Conservation (phyloP, 768 basidiomycete genomes). For the Pisolithus orientalis region DNA sequence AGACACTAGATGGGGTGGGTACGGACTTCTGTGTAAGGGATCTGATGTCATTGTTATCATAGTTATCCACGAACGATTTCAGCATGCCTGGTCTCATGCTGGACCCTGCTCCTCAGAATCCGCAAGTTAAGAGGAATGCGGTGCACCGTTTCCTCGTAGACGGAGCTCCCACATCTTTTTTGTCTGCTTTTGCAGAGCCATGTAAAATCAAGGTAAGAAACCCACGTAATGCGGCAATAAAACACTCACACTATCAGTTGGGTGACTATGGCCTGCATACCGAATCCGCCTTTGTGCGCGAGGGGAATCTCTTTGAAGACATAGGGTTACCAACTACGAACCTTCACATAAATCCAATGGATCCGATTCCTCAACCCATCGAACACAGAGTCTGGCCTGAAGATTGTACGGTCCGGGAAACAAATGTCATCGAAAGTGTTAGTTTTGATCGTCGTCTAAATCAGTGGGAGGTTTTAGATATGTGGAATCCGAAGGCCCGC, state of each 20-base stretch:
- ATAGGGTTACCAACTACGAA: no score
- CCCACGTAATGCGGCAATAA: background rate
- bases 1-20: background rate
- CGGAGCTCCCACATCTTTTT: background rate
- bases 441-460: background rate
- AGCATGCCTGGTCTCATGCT: background rate
- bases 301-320: background rate
- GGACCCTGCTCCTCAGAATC: background rate
- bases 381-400: background rate
- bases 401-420: background rate
- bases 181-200: background rate
- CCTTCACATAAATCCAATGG: background rate
- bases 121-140: background rate
- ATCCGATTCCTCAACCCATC: background rate
- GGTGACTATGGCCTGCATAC: background rate
- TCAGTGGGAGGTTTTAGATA: background rate
- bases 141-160: background rate
- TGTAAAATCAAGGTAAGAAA: background rate
- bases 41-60: background rate
- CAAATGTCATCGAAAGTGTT: background rate
- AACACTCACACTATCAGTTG: background rate
- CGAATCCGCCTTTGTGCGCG: background rate
- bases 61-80: background rate
- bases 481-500: background rate
- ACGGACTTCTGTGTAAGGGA: no score